These are phyloP conservation scores for Colletotrichum cordylinicola DNA, from an alignment of 2,329 filamentous ascomycete species.

Conservation along the genomic window DNA sequence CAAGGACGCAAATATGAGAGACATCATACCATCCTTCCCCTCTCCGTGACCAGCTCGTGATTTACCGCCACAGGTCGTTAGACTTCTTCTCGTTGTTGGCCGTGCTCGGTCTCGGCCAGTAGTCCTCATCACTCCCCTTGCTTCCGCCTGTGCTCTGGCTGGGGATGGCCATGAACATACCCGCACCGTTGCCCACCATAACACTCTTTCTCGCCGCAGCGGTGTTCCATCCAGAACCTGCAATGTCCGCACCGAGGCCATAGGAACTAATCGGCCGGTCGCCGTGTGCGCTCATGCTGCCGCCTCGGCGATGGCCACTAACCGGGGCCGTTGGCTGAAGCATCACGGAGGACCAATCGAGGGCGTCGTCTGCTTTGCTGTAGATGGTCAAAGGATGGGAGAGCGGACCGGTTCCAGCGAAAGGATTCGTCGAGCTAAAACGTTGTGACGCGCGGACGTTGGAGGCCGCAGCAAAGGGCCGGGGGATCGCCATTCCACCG, in stretches of 20 bases:
- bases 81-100: conserved; percentile 21
- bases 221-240: conserved; percentile 54
- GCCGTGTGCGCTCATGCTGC: conserved; percentile 21
- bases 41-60: neutral
- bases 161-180: conserved; percentile 60
- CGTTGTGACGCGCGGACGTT: conserved; percentile 38
- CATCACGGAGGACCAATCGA: conserved; percentile 64
- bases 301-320: conserved; percentile 16
- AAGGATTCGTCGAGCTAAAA: conserved; percentile 64
- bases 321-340: conserved; percentile 40
- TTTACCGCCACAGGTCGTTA: conserved; percentile 15
- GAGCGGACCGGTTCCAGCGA: conserved; percentile 38
- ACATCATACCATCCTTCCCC: neutral
- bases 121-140: conserved; percentile 31
- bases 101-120: conserved; percentile 33
- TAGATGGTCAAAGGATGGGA: conserved; percentile 65
- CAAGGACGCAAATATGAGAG: neutral
- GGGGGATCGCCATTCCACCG: conserved; percentile 26
- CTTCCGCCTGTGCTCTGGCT: conserved; percentile 28
- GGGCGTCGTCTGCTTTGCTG: conserved; percentile 63
- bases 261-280: conserved; percentile 61
- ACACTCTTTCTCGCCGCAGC: conserved; percentile 60
- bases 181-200: conserved; percentile 56
- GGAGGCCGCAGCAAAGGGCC: conserved; percentile 28
- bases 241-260: conserved; percentile 59